A percentile compares a stretch with the other conserved stretches of the same genome.
phyloP scores from a whole-genome alignment of 495 filamentous ascomycete species.

The Articulospora tetracladia region DNA sequence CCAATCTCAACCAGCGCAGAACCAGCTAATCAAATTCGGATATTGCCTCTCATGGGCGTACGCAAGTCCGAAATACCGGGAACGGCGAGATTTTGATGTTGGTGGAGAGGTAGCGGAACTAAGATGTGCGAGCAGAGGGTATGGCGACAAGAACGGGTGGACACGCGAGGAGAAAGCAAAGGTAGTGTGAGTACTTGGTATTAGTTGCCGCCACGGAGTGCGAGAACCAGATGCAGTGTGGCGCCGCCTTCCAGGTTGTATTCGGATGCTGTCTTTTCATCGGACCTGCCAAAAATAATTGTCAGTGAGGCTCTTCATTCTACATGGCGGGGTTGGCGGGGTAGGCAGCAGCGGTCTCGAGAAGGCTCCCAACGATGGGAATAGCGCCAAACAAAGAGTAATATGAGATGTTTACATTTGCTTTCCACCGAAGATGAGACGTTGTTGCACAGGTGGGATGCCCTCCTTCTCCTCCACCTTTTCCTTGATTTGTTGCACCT shows the following conservation, averaged over 20 bases:
- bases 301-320: not conserved
- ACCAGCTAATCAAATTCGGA: too few species aligned
- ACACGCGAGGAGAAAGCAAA: not conserved
- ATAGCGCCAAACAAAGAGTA: not conserved
- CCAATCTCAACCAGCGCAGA: not conserved
- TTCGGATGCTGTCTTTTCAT: slow-evolving; percentile 82
- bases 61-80: too few species aligned
- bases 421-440: slow-evolving; percentile 93
- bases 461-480: slow-evolving; percentile 98
- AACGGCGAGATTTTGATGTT: too few species aligned
- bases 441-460: slow-evolving; percentile 95
- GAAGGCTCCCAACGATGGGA: not conserved
- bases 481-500: slow-evolving; percentile 96
- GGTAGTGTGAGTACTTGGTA: not conserved
- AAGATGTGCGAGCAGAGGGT: not conserved
- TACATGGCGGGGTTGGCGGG: slow-evolving; percentile 1
- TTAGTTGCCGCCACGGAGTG: slow-evolving; percentile 70
- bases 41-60: too few species aligned
- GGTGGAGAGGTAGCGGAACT: too few species aligned
- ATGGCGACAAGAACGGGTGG: not conserved
- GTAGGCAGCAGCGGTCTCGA: not conserved
- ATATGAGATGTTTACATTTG: slow-evolving; percentile 75
- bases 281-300: slow-evolving; percentile 56
- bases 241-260: slow-evolving; percentile 89
- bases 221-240: slow-evolving; percentile 92